These are phyloP conservation scores for Colletotrichum endophyticum DNA, from an alignment of 2,329 filamentous ascomycete genomes.

Conservation along the genomic window DNA sequence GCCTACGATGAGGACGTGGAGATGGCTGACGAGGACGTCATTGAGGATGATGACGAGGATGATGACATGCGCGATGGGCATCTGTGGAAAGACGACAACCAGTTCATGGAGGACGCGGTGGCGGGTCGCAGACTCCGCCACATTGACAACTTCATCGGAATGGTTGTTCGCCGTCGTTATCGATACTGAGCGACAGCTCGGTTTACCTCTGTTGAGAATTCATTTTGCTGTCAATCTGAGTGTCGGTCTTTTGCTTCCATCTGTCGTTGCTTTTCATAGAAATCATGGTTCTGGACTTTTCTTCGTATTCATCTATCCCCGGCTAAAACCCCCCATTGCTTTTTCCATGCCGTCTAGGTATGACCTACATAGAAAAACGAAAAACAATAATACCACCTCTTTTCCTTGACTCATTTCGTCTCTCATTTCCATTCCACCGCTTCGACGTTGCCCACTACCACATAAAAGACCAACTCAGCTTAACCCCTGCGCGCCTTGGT, in stretches of 20 bases:
- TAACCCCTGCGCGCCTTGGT: constrained; percentile 25
- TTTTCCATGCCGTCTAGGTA: not conserved
- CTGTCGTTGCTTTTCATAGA: not conserved
- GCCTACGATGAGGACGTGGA: not conserved
- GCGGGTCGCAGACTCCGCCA: not conserved
- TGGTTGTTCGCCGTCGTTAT: not conserved
- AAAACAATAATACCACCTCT: not conserved
- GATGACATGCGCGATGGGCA: not conserved
- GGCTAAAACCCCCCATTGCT: not conserved
- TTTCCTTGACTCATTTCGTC: not conserved
- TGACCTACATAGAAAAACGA: not conserved
- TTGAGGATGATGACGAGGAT: not conserved
- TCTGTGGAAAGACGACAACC: not conserved
- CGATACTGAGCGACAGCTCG: not conserved
- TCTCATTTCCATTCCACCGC: not conserved
- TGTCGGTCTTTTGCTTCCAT: not conserved
- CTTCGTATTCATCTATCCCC: not conserved
- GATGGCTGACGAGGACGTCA: not conserved
- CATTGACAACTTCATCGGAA: not conserved
- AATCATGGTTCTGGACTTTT: not conserved
- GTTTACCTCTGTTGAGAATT: not conserved
- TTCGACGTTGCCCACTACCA: not conserved
- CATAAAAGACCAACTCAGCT: not conserved
- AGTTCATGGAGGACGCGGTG: not conserved
- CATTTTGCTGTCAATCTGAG: not conserved